Conservation (phyloP, 192 early-diverging fungal species). For the Coemansia pectinata region DNA sequence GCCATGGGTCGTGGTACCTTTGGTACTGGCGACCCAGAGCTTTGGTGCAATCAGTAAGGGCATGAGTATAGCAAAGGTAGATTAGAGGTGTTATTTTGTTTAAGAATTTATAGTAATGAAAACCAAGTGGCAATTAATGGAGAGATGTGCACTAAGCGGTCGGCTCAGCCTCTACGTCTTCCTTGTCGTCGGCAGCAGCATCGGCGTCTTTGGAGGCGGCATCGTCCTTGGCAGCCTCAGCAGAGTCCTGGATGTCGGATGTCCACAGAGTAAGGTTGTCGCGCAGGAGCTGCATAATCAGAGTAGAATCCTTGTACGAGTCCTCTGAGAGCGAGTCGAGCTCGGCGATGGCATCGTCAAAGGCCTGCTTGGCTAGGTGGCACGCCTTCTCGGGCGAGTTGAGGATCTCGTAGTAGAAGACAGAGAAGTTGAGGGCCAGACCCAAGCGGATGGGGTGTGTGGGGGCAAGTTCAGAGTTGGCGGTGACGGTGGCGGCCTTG, state of each 20-base stretch:
- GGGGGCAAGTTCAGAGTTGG: slow-evolving; percentile 75
- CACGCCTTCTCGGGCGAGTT: slow-evolving; percentile 94
- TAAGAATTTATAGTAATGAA: neutral
- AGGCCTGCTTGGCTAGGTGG: slow-evolving; percentile 89
- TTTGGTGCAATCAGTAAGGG: neutral
- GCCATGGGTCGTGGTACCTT: slow-evolving; percentile 67
- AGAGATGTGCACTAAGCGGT: slow-evolving; percentile 9
- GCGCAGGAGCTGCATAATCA: slow-evolving; percentile 97
- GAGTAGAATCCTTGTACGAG: slow-evolving; percentile 95
- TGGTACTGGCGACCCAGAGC: slow-evolving; percentile 32
- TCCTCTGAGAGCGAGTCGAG: slow-evolving; percentile 91
- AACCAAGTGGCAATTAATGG: neutral
- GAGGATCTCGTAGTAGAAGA: slow-evolving; percentile 98
- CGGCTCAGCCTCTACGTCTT: slow-evolving; percentile 15
- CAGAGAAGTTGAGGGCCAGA: slow-evolving; percentile 96
- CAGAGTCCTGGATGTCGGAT: slow-evolving; percentile 73
- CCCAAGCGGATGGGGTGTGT: slow-evolving; percentile 98
- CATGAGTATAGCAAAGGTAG: slow-evolving; percentile 11
- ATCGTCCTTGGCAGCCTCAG: slow-evolving; percentile 31
- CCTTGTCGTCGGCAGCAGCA: slow-evolving; percentile 19
- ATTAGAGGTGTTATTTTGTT: neutral
- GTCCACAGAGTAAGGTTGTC: slow-evolving; percentile 99
- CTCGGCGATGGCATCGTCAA: slow-evolving; percentile 95
- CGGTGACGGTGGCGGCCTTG: slow-evolving; percentile 92
- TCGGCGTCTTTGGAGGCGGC: slow-evolving; percentile 9